A percentile compares a stretch with the other conserved stretches of the same genome.
phyloP scores from a whole-genome alignment of 495 filamentous ascomycete species.

The Antarctomyces pellizariae region DNA sequence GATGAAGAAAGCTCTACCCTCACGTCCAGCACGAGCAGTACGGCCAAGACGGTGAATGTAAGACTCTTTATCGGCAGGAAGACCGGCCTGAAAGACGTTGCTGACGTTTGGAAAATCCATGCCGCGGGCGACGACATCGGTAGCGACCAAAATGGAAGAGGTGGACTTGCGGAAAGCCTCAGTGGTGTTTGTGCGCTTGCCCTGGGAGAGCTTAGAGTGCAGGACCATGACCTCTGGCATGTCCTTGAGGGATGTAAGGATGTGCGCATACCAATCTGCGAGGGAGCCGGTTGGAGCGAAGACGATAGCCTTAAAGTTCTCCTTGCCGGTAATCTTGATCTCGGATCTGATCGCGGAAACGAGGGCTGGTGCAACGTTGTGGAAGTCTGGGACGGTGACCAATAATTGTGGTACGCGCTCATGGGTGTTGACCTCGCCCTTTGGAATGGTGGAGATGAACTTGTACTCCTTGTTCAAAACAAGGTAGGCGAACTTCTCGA shows the following conservation, averaged over 20 bases:
- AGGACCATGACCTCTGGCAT: constrained; percentile 28
- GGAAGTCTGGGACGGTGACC: constrained; percentile 27
- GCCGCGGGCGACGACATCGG: constrained; percentile 47
- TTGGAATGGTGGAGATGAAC: constrained; percentile 35
- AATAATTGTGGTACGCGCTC: constrained; percentile 36
- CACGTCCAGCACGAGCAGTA: constrained; percentile 44
- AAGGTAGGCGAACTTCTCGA: constrained; percentile 32
- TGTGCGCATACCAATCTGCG: constrained; percentile 27
- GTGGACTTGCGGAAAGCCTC: constrained; percentile 32
- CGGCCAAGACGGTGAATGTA: constrained; percentile 58
- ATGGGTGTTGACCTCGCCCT: constrained; percentile 35
- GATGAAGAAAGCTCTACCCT: constrained; percentile 42
- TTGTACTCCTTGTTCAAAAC: constrained; percentile 31
- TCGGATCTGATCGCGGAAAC: constrained; percentile 23
- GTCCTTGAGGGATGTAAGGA: constrained; percentile 22
- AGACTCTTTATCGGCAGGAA: constrained; percentile 34
- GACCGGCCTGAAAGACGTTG: constrained; percentile 45
- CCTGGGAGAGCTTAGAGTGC: constrained; percentile 36
- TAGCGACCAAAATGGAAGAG: constrained; percentile 35
- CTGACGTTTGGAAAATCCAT: constrained; percentile 59
- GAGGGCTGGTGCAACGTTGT: constrained; percentile 27
- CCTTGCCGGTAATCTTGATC: constrained; percentile 12
- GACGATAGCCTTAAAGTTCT: constrained; percentile 37
- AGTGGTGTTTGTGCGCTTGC: constrained; percentile 29
- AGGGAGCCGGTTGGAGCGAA: constrained; percentile 43